Evolutionary conservation across 345 rosid species (phyloP), one percentile per base, ranked within the genome.

Genomic region (Euclidium syriacum): DNA sequence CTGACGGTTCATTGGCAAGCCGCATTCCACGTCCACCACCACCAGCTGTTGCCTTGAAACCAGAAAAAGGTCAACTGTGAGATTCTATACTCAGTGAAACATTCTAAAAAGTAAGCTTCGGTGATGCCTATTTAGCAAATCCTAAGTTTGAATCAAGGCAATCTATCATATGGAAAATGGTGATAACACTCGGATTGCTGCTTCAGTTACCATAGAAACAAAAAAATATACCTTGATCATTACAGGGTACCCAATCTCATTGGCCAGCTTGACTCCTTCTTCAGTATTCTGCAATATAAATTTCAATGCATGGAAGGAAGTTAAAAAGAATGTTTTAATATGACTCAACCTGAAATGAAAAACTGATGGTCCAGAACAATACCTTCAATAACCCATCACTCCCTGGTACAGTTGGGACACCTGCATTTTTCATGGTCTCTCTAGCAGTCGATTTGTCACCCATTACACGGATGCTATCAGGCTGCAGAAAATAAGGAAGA

Each of bases 1-100:
- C 99, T 12, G 74, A 85, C 15, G 97, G 97, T 71, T 84, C 95
- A 67, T 87, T 92, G 47, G 97, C 97, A 57, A 92, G 96, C 58
- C 97, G 97, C 97, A 92, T 92, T 65, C 99, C 99, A 76, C 96
- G 91, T 44, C 98, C 96, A 62, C 97, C 99, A 77, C 99, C 99
- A 77, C 99, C 96, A 12, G 99, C 96, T 50, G 97, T 92, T 76
- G 99, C 99, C 99, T 89, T 58, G 15, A 73, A 65, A 59, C 42
- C 52, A 64, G 14, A 70, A 57, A 44, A 18, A 22, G 2, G 7
- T 14, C 24, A 64, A 14, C 20, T 39, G 41, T 52, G 51, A 50
- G 59, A 22, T 39, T 26, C 29, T 8, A 19, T 15, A 19, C 48
- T 51, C 51, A 42, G 20, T 64, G 44, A 33, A 30, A 41, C 24